Percentiles rank a stretch among this genome's conserved stretches.
phyloP scores from a whole-genome alignment of 805 yeast genomes.

The Candida takata region DNA sequence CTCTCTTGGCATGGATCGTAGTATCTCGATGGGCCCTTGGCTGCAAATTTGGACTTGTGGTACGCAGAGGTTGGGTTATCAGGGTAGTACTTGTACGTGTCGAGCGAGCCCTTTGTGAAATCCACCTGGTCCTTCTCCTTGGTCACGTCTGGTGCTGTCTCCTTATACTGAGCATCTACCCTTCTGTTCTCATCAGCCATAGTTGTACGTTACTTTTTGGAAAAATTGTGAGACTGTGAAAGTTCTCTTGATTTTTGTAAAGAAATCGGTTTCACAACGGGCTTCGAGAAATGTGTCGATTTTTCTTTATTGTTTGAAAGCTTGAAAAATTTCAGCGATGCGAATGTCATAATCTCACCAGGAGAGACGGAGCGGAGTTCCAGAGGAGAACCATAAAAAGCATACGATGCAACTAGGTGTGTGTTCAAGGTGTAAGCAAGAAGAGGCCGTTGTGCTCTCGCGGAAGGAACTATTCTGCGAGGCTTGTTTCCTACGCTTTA shows the following conservation, averaged over 20 bases:
- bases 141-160: slow-evolving; percentile 20
- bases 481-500: slow-evolving; percentile 62
- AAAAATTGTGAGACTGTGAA: too few species aligned
- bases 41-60: slow-evolving; percentile 61
- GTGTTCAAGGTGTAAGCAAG: slow-evolving; percentile 40
- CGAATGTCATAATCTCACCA: too few species aligned
- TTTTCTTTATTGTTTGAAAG: too few species aligned
- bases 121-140: slow-evolving; percentile 35
- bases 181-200: slow-evolving; percentile 11
- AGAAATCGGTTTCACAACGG: too few species aligned
- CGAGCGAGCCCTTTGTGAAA: slow-evolving; percentile 47
- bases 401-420: background rate
- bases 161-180: slow-evolving; percentile 16
- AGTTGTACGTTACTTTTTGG: background rate
- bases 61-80: slow-evolving; percentile 74
- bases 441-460: slow-evolving; percentile 37
- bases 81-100: slow-evolving; percentile 67
- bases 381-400: background rate
- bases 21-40: slow-evolving; percentile 74
- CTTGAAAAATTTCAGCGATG: slow-evolving; percentile 4
- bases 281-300: too few species aligned
- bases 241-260: too few species aligned
- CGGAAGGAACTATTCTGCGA: slow-evolving; percentile 63
- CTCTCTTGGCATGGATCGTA: slow-evolving; percentile 93
- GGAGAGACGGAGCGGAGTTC: too few species aligned